Base-by-base conservation (phyloP, 2,329 filamentous ascomycete species). In the Penicillium janthinellum region DNA sequence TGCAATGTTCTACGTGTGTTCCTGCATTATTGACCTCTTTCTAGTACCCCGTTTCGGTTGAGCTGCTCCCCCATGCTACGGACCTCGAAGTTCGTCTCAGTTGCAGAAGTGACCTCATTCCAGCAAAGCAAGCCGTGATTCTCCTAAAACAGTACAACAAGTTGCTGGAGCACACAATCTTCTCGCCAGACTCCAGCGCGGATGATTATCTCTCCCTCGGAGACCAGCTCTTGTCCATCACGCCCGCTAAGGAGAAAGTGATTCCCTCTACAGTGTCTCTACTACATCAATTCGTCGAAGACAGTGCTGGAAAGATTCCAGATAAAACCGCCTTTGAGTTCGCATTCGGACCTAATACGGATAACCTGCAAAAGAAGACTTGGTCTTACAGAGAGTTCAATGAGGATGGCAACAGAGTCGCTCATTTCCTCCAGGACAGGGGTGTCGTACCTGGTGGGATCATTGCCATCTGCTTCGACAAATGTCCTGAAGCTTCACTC, bases 401-500 rank as follows among this genome's bases (percentile, higher is more conserved):
- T 65, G 71, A 81, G 0, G 84, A 88, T 65, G 90, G 89, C 0
- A 93, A 96, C 67, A 83, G 82, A 63, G 83, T 96, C 15, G 90
- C 91, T 0, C 82, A 88, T 55, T 72, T 93, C 12, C 78, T 96
- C 1, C 71, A 79, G 1, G 66, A 73, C 0, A 73, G 80, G 20
- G 82, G 81, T 2, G 75, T 86, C 0, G 62, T 72, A 0, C 79
- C 84, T 0, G 88, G 90, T 0, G 79, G 78, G 28, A 86, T 93
- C 4, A 81, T 96, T 22, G 91, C 87, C 0, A 83, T 94, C 8
- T 92, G 90, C 70, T 96, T 96, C 68, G 87, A 92, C 57, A 96
- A 96, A 71, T 93, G 89, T 61, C 88, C 92, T 0, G 89, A 94
- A 70, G 92, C 91, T 0, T 93, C 91, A 39, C 91, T 95, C 67